Conservation (phyloP, 2,329 filamentous ascomycete genomes). For the Coniella lustricola region DNA sequence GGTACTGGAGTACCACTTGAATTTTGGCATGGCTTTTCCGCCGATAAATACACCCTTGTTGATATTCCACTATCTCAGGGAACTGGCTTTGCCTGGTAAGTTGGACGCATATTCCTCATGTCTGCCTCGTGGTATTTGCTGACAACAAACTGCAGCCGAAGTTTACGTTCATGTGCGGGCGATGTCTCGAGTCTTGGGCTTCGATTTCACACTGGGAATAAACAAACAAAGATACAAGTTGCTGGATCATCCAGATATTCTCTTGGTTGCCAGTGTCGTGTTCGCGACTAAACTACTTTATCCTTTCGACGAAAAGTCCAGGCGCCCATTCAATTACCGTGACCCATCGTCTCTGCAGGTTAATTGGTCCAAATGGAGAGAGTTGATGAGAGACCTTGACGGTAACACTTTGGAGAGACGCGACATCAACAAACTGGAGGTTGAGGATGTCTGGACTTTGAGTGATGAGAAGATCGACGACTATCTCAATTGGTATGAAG, state of each 20-base stretch:
- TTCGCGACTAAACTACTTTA: constrained; percentile 73
- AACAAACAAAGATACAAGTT: constrained; percentile 37
- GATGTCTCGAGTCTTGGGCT: constrained; percentile 42
- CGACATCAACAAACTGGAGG: constrained; percentile 22
- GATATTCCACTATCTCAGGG: constrained; percentile 61
- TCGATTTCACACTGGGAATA: constrained; percentile 53
- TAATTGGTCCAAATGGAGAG: constrained; percentile 67
- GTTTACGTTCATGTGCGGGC: constrained; percentile 52
- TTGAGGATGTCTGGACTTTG: constrained; percentile 37
- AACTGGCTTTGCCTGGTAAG: constrained; percentile 68
- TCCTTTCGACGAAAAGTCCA: constrained; percentile 57
- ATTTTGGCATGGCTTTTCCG: constrained; percentile 67
- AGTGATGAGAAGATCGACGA: constrained; percentile 56
- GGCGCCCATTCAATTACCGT: constrained; percentile 40
- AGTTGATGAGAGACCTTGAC: constrained; percentile 33
- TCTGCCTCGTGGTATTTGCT: constrained; percentile 17
- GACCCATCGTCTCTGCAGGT: constrained; percentile 56
- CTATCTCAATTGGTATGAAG: constrained; percentile 74
- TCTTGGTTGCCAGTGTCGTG: constrained; percentile 63
- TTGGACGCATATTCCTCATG: constrained; percentile 5
- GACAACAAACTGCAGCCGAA: constrained; percentile 46
- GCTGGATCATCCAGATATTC: constrained; percentile 65
- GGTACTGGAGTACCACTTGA: constrained; percentile 54
- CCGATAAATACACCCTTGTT: constrained; percentile 63
- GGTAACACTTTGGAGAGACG: constrained; percentile 19